Evolutionary conservation across 2,329 filamentous ascomycete species (phyloP).

Genomic region (Alternaria consortialis): DNA sequence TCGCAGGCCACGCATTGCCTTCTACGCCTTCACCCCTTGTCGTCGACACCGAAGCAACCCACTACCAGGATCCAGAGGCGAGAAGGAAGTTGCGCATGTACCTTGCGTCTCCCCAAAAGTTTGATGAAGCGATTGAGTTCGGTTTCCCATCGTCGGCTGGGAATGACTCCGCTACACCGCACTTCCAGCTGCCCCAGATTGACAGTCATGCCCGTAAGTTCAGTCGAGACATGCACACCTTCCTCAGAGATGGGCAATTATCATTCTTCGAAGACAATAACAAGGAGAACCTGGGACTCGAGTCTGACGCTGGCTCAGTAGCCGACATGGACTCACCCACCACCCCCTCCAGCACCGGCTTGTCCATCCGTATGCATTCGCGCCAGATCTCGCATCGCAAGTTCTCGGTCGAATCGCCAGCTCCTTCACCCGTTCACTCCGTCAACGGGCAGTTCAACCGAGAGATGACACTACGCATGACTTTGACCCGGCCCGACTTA

Average conservation of each 20-base stretch:
- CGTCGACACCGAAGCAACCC: constrained; percentile 74
- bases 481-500: constrained; percentile 87
- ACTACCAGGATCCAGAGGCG: constrained; percentile 91
- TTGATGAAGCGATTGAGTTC: constrained; percentile 93
- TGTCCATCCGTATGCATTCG: constrained; percentile 45
- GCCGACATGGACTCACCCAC: constrained; percentile 48
- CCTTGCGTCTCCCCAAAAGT: constrained; percentile 89
- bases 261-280: constrained; percentile 51
- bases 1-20: constrained; percentile 41
- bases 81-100: constrained; percentile 86
- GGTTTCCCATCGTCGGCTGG: constrained; percentile 75
- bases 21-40: constrained; percentile 38
- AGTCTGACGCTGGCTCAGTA: constrained; percentile 45
- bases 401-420: constrained; percentile 44
- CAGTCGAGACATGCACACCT: constrained; percentile 65
- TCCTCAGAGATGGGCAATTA: constrained; percentile 65
- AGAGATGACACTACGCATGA: constrained; percentile 98
- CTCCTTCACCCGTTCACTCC: constrained; percentile 34
- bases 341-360: constrained; percentile 49
- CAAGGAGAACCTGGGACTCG: constrained; percentile 43
- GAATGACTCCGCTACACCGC: constrained; percentile 29
- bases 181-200: constrained; percentile 47
- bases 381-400: constrained; percentile 44
- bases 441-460: constrained; percentile 59
- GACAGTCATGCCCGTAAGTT: constrained; percentile 51